Evolutionary conservation across 257 asterid species (phyloP), one percentile per base, ranked within the genome.

Genomic region (Nicotiana otophora): DNA sequence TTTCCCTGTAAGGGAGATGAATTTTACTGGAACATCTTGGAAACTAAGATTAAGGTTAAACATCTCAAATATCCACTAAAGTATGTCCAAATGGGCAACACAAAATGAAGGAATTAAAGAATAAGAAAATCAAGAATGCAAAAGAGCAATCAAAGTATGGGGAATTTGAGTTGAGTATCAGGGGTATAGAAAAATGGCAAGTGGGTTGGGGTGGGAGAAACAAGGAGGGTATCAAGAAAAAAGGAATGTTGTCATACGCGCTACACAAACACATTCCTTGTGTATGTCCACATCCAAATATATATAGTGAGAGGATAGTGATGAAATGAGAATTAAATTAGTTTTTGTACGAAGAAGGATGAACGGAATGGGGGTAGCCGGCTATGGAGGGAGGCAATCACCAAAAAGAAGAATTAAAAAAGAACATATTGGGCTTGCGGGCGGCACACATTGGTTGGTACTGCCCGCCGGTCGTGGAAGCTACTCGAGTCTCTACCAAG

Each of bases 31-130:
- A 64, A 39, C 86, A 69, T 86, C 92, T 64, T 7, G 87, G 78
- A 81, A 79, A 19, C 85, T 68, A 84, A 95, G 87, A 86, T 93
- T 89, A 84, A 95, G 92, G 90, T 89, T 90, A 57, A 95, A 78
- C 97, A 63, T 11, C 68, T 62, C 68, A 62, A 63, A 64, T 12
- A 5, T 34, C 39, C 39, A 28, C 39, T 64, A 28, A 3, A 28
- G 3, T 63, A 28, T 64, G 69, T 64, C n/a, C 69, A 19, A 48
- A 39, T 39, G 46, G 46, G 46, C 46, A 39, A 39, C 10, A 39
- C 46, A 39, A 39, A 39, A 39, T 39, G 46, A 39, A 7, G 46
- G 46, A 7, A 39, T 26, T n/a, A 26, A 4, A 20, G 39, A 65
- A 46, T 28, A 2, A 67, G 10, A 20, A 77, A 82, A 72, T 28